Conservation (phyloP, 2,329 filamentous ascomycete species). For the Fusarium chaquense region DNA sequence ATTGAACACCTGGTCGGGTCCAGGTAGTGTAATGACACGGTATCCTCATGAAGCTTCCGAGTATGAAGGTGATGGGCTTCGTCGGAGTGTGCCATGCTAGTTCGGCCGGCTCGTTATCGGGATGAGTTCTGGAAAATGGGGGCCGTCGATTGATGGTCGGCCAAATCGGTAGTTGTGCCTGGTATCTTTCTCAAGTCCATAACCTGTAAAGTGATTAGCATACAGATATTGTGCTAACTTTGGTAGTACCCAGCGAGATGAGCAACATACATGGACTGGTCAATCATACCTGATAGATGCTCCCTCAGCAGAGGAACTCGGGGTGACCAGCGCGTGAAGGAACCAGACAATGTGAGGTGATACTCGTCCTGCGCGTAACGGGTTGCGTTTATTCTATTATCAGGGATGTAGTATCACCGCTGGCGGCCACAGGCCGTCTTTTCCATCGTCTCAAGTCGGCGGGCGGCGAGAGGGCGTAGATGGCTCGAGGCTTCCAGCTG, state of each 20-base stretch:
- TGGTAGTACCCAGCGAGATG: not conserved
- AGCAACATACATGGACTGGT: not conserved
- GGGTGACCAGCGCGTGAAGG: not conserved
- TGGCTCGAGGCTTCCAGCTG: too few species aligned
- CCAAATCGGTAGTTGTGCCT: not conserved
- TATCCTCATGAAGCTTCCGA: not conserved
- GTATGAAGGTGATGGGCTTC: not conserved
- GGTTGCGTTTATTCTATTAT: not conserved
- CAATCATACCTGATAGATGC: not conserved
- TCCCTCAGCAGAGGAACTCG: not conserved
- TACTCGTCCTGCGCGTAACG: not conserved
- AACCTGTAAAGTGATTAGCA: not conserved
- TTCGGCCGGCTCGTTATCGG: not conserved
- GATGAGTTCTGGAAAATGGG: not conserved
- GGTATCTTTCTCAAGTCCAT: not conserved
- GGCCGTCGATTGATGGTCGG: not conserved
- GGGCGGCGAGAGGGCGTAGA: too few species aligned
- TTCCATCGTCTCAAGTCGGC: too few species aligned
- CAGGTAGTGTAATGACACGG: not conserved
- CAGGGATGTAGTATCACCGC: not conserved
- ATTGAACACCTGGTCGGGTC: not conserved
- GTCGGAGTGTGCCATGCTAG: not conserved
- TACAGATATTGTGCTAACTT: not conserved
- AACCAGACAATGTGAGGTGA: not conserved
- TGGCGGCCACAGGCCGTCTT: too few species aligned